A percentile compares a stretch with the other conserved stretches of the same genome.
Conservation (phyloP, 2,329 filamentous ascomycete species). For the Botrytis paeoniae region DNA sequence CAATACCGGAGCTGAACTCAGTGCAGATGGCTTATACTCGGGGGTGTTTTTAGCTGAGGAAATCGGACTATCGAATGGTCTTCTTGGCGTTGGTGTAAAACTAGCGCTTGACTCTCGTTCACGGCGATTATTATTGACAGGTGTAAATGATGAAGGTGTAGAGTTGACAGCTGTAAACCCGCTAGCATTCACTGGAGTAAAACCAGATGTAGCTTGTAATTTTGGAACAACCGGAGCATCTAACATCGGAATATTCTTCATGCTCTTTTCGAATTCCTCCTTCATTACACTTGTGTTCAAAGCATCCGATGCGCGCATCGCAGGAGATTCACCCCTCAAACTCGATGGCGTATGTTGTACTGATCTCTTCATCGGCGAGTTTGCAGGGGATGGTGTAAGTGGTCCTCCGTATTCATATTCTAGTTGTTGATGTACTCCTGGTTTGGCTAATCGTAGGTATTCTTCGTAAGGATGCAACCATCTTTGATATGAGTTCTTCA, state of each 20-base stretch:
- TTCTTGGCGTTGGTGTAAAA: constrained; percentile 50
- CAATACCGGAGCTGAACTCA: constrained; percentile 50
- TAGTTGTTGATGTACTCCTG: constrained; percentile 92
- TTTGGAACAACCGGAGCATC: constrained; percentile 34
- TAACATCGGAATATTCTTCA: constrained; percentile 38
- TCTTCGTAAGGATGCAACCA: constrained; percentile 98
- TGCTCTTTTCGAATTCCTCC: constrained; percentile 37
- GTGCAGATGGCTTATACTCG: constrained; percentile 56
- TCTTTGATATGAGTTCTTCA: constrained; percentile 97
- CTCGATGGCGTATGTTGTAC: constrained; percentile 57
- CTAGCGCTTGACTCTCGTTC: constrained; percentile 51
- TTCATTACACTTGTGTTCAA: constrained; percentile 53
- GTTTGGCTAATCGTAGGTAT: constrained; percentile 85
- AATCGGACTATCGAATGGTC: constrained; percentile 59
- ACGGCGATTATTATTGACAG: constrained; percentile 47
- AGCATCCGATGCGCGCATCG: constrained; percentile 54
- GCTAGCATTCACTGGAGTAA: constrained; percentile 45
- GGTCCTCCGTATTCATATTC: constrained; percentile 92
- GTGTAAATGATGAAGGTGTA: constrained; percentile 51
- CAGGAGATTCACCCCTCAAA: constrained; percentile 64
- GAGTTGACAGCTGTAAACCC: constrained; percentile 67
- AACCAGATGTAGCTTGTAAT: constrained; percentile 34
- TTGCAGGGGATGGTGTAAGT: constrained; percentile 72
- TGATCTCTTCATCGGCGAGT: constrained; percentile 70
- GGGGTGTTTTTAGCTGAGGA: constrained; percentile 62